Evolutionary conservation across 2,329 filamentous ascomycete genomes (phyloP).

Genomic region (Xylaria sp.): DNA sequence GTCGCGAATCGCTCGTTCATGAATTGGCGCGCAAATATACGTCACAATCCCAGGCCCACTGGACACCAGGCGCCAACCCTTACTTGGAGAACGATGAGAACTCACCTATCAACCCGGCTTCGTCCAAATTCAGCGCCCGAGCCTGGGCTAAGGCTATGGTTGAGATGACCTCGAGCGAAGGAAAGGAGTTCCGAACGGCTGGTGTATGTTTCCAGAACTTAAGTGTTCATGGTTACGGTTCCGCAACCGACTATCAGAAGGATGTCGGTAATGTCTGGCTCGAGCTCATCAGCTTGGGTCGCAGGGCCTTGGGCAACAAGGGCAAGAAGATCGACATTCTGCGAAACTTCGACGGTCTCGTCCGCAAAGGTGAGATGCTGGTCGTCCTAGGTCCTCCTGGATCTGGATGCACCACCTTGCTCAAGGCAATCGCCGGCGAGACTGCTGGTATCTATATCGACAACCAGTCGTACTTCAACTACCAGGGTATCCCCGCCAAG

Average conservation of each 20-base stretch:
- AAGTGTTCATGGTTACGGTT: slow-evolving; percentile 74
- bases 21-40: slow-evolving; percentile 67
- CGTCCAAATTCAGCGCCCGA: slow-evolving; percentile 62
- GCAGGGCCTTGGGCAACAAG: slow-evolving; percentile 62
- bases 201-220: slow-evolving; percentile 75
- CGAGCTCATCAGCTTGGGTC: slow-evolving; percentile 56
- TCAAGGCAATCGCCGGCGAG: slow-evolving; percentile 86
- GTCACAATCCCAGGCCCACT: slow-evolving; percentile 54
- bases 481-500: slow-evolving; percentile 76
- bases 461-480: slow-evolving; percentile 78
- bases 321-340: slow-evolving; percentile 74
- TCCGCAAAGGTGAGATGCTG: slow-evolving; percentile 78
- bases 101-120: slow-evolving; percentile 64
- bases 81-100: slow-evolving; percentile 59
- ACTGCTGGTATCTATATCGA: slow-evolving; percentile 82
- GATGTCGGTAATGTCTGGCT: slow-evolving; percentile 71
- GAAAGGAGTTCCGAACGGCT: slow-evolving; percentile 66
- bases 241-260: slow-evolving; percentile 76
- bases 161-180: slow-evolving; percentile 61
- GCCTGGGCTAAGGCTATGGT: slow-evolving; percentile 71
- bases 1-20: slow-evolving; percentile 62
- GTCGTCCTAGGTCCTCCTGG: slow-evolving; percentile 78
- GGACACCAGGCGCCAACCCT: slow-evolving; percentile 56
- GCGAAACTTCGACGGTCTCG: slow-evolving; percentile 72
- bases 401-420: slow-evolving; percentile 82